phyloP scores from a whole-genome alignment of 2,329 filamentous ascomycete species.

The Fusarium torreyae region DNA sequence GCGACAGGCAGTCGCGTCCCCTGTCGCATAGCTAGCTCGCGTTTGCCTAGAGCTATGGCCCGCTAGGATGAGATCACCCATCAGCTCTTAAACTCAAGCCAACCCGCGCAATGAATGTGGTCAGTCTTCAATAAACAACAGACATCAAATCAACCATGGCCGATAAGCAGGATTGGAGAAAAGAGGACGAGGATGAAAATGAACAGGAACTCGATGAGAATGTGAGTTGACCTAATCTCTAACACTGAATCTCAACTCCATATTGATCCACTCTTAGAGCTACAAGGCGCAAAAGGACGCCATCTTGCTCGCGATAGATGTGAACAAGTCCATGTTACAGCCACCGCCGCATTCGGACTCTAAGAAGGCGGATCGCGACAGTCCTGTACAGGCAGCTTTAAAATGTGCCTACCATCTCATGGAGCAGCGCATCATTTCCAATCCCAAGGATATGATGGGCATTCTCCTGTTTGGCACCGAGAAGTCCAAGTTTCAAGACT shows the following conservation, averaged over 20 bases:
- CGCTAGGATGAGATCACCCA: constrained; percentile 42
- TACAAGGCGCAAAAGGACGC: constrained; percentile 97
- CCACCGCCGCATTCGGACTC: constrained; percentile 74
- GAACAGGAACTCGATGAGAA: constrained; percentile 72
- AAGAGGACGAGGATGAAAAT: constrained; percentile 76
- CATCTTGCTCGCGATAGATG: constrained; percentile 95
- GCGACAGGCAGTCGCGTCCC: constrained; percentile 46
- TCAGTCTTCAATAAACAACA: constrained; percentile 22
- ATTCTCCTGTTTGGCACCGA: constrained; percentile 93
- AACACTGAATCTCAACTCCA: constrained; percentile 13
- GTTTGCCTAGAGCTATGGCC: constrained; percentile 53
- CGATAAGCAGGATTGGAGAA: constrained; percentile 61
- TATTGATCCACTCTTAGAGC: constrained; percentile 66
- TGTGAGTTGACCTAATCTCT: constrained; percentile 57
- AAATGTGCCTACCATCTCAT: constrained; percentile 96
- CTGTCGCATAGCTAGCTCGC: constrained; percentile 47
- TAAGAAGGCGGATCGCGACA: constrained; percentile 85
- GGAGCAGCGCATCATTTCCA: constrained; percentile 98
- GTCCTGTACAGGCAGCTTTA: constrained; percentile 84
- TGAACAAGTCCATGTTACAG: constrained; percentile 89
- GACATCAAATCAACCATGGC: constrained; percentile 50
- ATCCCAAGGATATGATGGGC: constrained; percentile 97
- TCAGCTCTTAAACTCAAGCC: constrained; percentile 45
- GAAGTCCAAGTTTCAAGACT: constrained; percentile 82
- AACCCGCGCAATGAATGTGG: constrained; percentile 36